Conservation (phyloP, 805 yeast genomes). For the Candida boleticola region DNA sequence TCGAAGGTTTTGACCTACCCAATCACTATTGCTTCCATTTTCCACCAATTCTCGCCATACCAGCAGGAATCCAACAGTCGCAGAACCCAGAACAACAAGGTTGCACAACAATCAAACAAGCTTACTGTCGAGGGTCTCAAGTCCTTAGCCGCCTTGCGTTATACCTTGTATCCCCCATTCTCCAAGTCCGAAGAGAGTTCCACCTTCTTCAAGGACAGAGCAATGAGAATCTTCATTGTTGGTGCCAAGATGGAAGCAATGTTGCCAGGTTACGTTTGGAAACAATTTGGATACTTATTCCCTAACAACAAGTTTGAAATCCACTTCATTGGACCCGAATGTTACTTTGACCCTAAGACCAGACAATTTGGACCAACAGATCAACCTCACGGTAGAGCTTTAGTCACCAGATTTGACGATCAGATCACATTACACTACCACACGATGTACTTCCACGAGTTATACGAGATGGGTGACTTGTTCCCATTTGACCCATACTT, state of each 20-base stretch:
- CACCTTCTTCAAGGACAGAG: conserved; percentile 72
- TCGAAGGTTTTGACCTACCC: conserved; percentile 95
- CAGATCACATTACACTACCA: conserved; percentile 75
- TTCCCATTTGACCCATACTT: conserved; percentile 97
- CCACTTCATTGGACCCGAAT: conserved; percentile 94
- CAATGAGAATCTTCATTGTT: conserved; percentile 82
- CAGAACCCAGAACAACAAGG: background rate
- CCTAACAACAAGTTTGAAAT: conserved; percentile 82
- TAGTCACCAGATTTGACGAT: conserved; percentile 70
- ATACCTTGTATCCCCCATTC: conserved; percentile 74
- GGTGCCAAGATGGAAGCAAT: conserved; percentile 94
- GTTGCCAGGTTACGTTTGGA: conserved; percentile 94
- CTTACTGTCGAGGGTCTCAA: conserved; percentile 89
- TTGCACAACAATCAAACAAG: conserved; percentile 68
- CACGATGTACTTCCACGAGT: conserved; percentile 87
- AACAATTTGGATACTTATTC: conserved; percentile 81
- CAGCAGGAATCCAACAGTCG: conserved; percentile 45
- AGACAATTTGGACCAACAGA: conserved; percentile 56
- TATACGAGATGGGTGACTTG: conserved; percentile 89
- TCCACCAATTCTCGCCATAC: conserved; percentile 87
- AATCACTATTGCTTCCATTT: conserved; percentile 75
- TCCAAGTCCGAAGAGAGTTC: conserved; percentile 44
- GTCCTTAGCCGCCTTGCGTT: conserved; percentile 87
- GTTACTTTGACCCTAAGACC: conserved; percentile 67
- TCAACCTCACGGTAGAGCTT: conserved; percentile 56